Conservation (phyloP, 805 yeast species). For the Sugiyamaella floridensis region DNA sequence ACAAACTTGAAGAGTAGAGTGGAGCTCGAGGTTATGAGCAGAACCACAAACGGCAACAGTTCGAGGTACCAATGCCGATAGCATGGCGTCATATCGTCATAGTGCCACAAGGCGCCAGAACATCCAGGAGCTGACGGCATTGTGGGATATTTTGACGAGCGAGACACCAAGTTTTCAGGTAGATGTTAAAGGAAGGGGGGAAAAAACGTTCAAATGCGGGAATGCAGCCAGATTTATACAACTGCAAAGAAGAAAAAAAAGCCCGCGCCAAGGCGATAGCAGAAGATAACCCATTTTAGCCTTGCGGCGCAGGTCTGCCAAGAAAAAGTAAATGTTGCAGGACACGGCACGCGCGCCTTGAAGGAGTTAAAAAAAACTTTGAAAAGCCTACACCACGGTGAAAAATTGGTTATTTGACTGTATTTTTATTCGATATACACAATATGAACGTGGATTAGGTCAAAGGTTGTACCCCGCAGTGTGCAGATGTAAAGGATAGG, state of each 20-base stretch:
- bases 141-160: not conserved
- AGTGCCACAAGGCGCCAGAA: not conserved
- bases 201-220: not conserved
- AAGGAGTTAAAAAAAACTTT: no score
- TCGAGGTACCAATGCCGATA: slow-evolving; percentile 13
- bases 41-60: slow-evolving; percentile 26
- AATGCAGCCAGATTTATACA: not conserved
- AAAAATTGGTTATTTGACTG: no score
- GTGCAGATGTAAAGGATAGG: no score
- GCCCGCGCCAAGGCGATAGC: not conserved
- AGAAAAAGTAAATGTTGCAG: not conserved
- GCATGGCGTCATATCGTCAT: not conserved
- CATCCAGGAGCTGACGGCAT: not conserved
- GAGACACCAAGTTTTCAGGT: not conserved
- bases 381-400: no score
- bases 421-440: no score
- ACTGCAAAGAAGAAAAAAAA: not conserved
- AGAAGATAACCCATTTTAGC: not conserved
- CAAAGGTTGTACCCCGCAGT: no score
- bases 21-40: slow-evolving; percentile 19
- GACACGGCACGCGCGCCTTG: not conserved
- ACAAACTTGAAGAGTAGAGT: slow-evolving; percentile 7
- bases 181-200: not conserved
- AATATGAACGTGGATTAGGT: no score
- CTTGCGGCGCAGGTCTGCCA: not conserved